Evolutionary conservation across 2,329 filamentous ascomycete species (phyloP).

Genomic region (Fusarium chaquense): DNA sequence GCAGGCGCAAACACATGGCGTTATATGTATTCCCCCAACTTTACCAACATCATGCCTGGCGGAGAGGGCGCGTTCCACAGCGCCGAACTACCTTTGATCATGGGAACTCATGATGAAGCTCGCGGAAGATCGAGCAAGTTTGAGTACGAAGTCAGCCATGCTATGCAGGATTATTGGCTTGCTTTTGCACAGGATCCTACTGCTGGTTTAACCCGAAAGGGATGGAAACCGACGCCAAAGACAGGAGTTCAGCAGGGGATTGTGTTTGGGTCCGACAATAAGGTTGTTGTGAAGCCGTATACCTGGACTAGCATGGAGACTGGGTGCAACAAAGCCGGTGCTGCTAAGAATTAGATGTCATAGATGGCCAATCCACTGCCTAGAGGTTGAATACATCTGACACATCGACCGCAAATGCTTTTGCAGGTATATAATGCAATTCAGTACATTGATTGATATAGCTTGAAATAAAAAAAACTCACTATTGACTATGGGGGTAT

Average conservation of each 20-base stretch:
- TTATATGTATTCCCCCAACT: slow-evolving; percentile 23
- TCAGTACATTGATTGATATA: not conserved
- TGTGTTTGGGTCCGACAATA: slow-evolving; percentile 3
- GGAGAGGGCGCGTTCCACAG: not conserved
- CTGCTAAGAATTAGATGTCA: not conserved
- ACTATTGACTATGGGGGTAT: slow-evolving; percentile 32
- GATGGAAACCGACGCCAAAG: slow-evolving; percentile 4
- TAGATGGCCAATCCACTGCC: not conserved
- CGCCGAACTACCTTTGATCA: slow-evolving; percentile 11
- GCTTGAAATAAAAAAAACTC: slow-evolving; percentile 1
- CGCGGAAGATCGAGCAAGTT: not conserved
- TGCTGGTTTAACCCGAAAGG: not conserved
- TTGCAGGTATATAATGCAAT: not conserved
- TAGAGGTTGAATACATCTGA: not conserved
- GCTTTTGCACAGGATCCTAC: not conserved
- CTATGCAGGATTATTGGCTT: slow-evolving; percentile 20
- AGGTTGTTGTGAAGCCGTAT: not conserved
- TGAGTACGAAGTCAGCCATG: slow-evolving; percentile 6
- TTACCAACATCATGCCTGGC: slow-evolving; percentile 20
- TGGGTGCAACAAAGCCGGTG: slow-evolving; percentile 9
- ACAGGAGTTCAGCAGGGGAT: not conserved
- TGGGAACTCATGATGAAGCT: slow-evolving; percentile 10
- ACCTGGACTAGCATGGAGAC: not conserved
- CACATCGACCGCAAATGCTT: not conserved
- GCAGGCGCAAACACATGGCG: slow-evolving; percentile 1